Evolutionary conservation across 352 stramenopile genomes (phyloP).

Genomic region (Globisporangium nodosum): DNA sequence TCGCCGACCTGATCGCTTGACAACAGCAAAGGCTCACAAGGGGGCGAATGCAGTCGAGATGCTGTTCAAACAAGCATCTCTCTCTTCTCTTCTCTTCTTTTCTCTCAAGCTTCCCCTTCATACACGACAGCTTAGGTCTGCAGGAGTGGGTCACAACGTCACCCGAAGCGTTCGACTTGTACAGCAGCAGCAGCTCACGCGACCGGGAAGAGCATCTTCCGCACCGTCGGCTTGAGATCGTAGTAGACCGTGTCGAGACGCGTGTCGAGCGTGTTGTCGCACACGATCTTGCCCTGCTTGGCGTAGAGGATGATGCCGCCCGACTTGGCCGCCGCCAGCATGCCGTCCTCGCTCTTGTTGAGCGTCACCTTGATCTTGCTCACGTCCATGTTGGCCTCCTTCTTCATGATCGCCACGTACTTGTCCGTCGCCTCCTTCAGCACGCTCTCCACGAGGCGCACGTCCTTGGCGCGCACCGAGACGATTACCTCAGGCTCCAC

Average conservation of each 20-base stretch:
- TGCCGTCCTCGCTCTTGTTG: conserved; percentile 81
- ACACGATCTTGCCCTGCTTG: conserved; percentile 95
- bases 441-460: conserved; percentile 82
- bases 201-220: conserved; percentile 74
- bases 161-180: too few species aligned
- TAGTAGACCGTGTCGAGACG: conserved; percentile 80
- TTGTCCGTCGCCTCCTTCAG: conserved; percentile 82
- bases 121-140: neutral
- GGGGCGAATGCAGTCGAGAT: neutral
- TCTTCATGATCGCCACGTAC: conserved; percentile 82
- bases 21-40: neutral
- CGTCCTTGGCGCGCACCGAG: conserved; percentile 89
- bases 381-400: conserved; percentile 90
- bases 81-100: neutral
- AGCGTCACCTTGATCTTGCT: conserved; percentile 88
- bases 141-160: too few species aligned
- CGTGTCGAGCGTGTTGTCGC: conserved; percentile 97
- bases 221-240: conserved; percentile 72
- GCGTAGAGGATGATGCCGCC: conserved; percentile 85
- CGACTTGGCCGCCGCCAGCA: conserved; percentile 73
- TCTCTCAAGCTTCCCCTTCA: neutral
- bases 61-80: neutral
- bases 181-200: conserved; percentile 18
- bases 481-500: conserved; percentile 94
- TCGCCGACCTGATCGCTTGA: conserved; percentile 6